These are phyloP conservation scores for Raffaelea arxii DNA, from an alignment of 2,329 filamentous ascomycete species.

Conservation along the genomic window DNA sequence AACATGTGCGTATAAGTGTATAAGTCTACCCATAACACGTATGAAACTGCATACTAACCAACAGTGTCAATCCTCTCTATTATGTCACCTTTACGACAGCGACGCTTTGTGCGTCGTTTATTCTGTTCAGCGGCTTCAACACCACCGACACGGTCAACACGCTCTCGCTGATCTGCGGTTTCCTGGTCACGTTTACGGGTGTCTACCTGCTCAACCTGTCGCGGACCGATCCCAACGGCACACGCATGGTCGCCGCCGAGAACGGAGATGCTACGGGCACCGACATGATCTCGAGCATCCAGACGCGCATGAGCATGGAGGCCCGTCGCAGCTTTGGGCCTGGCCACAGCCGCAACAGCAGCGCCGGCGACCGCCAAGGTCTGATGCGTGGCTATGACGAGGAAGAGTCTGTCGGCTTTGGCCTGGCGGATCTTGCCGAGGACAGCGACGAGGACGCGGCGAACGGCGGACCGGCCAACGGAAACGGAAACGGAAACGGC, in stretches of 20 bases:
- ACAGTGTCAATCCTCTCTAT: slow-evolving; percentile 87
- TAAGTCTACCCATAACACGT: background rate
- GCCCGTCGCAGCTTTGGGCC: slow-evolving; percentile 56
- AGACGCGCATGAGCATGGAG: slow-evolving; percentile 92
- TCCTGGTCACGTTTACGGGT: slow-evolving; percentile 88
- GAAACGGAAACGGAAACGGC: slow-evolving; percentile 16
- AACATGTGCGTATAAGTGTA: slow-evolving; percentile 88
- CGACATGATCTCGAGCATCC: slow-evolving; percentile 79
- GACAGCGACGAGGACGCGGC: slow-evolving; percentile 58
- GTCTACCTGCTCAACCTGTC: slow-evolving; percentile 97
- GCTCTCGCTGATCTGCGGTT: slow-evolving; percentile 83
- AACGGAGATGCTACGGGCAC: slow-evolving; percentile 76
- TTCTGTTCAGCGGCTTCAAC: slow-evolving; percentile 93
- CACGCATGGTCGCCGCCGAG: slow-evolving; percentile 49
- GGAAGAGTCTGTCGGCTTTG: slow-evolving; percentile 64
- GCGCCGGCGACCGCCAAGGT: slow-evolving; percentile 63
- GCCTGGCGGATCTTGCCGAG: slow-evolving; percentile 68
- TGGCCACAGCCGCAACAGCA: slow-evolving; percentile 55
- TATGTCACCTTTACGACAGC: slow-evolving; percentile 97
- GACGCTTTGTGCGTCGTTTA: slow-evolving; percentile 88
- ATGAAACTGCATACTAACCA: background rate
- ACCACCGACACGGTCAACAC: slow-evolving; percentile 87
- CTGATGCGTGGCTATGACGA: slow-evolving; percentile 86
- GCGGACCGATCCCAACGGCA: slow-evolving; percentile 77
- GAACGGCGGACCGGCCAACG: slow-evolving; percentile 25